Evolutionary conservation across 75 land plant genomes (phyloP).

Genomic region (Chamaecyparis obtusa): DNA sequence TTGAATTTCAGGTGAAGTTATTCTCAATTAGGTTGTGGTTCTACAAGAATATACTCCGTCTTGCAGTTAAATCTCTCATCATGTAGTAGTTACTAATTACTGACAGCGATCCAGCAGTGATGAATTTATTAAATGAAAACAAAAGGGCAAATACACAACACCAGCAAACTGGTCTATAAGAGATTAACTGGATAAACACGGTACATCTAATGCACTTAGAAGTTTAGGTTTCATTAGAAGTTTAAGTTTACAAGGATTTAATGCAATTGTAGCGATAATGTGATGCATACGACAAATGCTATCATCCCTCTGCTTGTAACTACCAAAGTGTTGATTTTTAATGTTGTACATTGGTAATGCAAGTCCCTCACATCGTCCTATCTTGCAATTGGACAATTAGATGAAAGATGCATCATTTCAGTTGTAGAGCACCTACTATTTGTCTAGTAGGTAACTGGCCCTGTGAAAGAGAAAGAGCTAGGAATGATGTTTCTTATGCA

Average conservation of each 20-base stretch:
- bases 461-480: not conserved
- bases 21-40: slow-evolving; percentile 40
- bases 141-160: slow-evolving; percentile 42
- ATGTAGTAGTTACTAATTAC: slow-evolving; percentile 79
- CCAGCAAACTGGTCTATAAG: slow-evolving; percentile 28
- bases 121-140: slow-evolving; percentile 53
- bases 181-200: slow-evolving; percentile 64
- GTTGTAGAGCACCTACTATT: slow-evolving; percentile 57
- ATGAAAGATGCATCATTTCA: slow-evolving; percentile 61
- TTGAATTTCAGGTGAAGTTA: slow-evolving; percentile 50
- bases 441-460: slow-evolving; percentile 54
- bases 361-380: slow-evolving; percentile 55
- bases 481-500: not conserved
- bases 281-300: slow-evolving; percentile 63
- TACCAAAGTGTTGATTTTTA: slow-evolving; percentile 55
- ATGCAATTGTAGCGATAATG: slow-evolving; percentile 75
- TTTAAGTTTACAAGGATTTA: slow-evolving; percentile 40
- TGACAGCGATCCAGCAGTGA: slow-evolving; percentile 50
- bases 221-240: not conserved
- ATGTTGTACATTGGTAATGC: not conserved
- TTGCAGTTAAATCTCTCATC: slow-evolving; percentile 42
- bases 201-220: slow-evolving; percentile 27
- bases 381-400: slow-evolving; percentile 63
- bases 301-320: slow-evolving; percentile 72
- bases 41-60: slow-evolving; percentile 48